These are phyloP conservation scores for Cenchrus purpureus DNA, from an alignment of 176 grass and related monocot genomes.

Conservation along the genomic window DNA sequence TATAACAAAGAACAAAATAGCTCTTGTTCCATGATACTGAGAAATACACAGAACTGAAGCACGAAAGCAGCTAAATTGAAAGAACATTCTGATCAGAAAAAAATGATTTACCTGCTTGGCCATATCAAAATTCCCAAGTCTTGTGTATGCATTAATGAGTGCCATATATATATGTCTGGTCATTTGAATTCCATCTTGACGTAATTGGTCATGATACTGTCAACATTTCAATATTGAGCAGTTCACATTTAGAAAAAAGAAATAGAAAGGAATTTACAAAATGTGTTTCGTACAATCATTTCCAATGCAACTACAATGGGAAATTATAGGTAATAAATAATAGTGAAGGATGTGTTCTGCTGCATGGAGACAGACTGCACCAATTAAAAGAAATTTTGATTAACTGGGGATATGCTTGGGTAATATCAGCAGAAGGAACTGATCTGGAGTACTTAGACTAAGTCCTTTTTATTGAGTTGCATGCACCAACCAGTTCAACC, in stretches of 20 bases:
- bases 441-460: background rate
- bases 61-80: constrained; percentile 33
- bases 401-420: constrained; percentile 27
- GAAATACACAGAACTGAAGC: constrained; percentile 19
- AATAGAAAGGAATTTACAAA: constrained; percentile 23
- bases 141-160: constrained; percentile 77
- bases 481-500: too few species aligned
- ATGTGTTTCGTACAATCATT: constrained; percentile 9
- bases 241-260: constrained; percentile 10
- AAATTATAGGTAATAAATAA: constrained; percentile 25
- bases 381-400: constrained; percentile 31
- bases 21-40: background rate
- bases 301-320: constrained; percentile 23
- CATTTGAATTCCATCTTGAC: constrained; percentile 58
- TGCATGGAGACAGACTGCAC: constrained; percentile 7
- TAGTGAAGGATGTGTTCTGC: background rate
- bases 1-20: constrained; percentile 14
- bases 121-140: constrained; percentile 82
- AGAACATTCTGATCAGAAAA: constrained; percentile 33
- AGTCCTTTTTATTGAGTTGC: background rate
- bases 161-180: constrained; percentile 74
- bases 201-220: constrained; percentile 80
- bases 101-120: constrained; percentile 82
- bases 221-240: constrained; percentile 43
- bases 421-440: constrained; percentile 18